These are phyloP conservation scores for Lophiotrema nucula DNA, from an alignment of 495 filamentous ascomycete species.

Conservation along the genomic window DNA sequence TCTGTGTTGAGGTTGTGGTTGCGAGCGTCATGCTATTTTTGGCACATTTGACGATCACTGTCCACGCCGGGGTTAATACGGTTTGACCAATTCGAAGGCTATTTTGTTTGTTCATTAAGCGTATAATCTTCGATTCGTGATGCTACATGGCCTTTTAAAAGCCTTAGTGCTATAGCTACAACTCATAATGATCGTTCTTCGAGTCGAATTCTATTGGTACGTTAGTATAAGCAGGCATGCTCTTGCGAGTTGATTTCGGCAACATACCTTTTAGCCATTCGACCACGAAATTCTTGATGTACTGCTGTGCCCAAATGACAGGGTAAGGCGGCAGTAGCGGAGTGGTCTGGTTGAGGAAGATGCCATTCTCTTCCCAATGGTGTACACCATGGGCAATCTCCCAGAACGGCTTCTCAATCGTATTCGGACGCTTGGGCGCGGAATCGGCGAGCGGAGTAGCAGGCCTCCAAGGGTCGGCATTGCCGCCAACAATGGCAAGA, in stretches of 20 bases:
- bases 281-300: conserved; percentile 59
- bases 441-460: conserved; percentile 60
- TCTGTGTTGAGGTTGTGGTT: too few species aligned
- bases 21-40: not conserved
- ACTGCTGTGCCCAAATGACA: conserved; percentile 54
- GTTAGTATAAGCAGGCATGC: too few species aligned
- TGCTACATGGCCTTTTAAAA: too few species aligned
- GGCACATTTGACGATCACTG: not conserved
- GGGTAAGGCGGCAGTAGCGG: conserved; percentile 52
- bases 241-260: not conserved
- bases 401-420: conserved; percentile 59
- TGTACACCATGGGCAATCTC: conserved; percentile 64
- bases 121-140: too few species aligned
- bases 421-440: conserved; percentile 49
- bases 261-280: conserved; percentile 56
- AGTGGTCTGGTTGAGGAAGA: conserved; percentile 60
- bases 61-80: not conserved
- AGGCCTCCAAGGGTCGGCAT: conserved; percentile 68
- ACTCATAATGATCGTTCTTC: too few species aligned
- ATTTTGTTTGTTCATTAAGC: too few species aligned
- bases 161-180: too few species aligned
- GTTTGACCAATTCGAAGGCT: not conserved
- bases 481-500: conserved; percentile 66
- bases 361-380: conserved; percentile 72
- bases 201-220: too few species aligned